phyloP scores from a whole-genome alignment of 768 basidiomycete genomes.

The Boletellus ananas region DNA sequence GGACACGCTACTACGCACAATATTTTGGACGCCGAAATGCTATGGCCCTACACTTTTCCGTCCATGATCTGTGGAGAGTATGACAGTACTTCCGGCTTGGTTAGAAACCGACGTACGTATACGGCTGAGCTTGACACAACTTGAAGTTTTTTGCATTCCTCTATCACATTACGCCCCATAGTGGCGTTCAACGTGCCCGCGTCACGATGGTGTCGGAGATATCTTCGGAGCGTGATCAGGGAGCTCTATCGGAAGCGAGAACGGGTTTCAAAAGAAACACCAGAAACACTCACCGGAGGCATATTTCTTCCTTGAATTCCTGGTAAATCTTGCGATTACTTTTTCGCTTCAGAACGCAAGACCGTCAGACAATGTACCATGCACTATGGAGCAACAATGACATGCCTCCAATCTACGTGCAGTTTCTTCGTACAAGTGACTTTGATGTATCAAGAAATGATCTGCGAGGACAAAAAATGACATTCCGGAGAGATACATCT shows the following conservation, averaged over 20 bases:
- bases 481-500: conserved; percentile 85
- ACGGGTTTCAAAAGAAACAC: not conserved
- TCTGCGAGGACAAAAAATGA: conserved; percentile 81
- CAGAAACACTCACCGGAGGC: conserved; percentile 46
- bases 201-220: conserved; percentile 57
- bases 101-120: conserved; percentile 13
- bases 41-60: conserved; percentile 16
- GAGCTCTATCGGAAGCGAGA: not conserved
- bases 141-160: conserved; percentile 65
- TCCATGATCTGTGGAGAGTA: conserved; percentile 15
- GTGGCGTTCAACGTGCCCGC: conserved; percentile 48
- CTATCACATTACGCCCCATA: conserved; percentile 49
- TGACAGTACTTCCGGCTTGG: not conserved
- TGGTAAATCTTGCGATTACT: conserved; percentile 73
- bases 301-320: conserved; percentile 76
- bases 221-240: conserved; percentile 37
- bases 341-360: conserved; percentile 46
- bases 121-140: conserved; percentile 36
- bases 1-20: not conserved
- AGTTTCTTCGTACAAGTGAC: conserved; percentile 75
- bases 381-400: not conserved
- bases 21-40: not conserved
- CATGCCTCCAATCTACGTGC: conserved; percentile 66
- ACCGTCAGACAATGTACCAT: not conserved
- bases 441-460: conserved; percentile 88